These are phyloP conservation scores for Aspergillus sp. DNA, from an alignment of 2,329 filamentous ascomycete genomes.

Conservation along the genomic window DNA sequence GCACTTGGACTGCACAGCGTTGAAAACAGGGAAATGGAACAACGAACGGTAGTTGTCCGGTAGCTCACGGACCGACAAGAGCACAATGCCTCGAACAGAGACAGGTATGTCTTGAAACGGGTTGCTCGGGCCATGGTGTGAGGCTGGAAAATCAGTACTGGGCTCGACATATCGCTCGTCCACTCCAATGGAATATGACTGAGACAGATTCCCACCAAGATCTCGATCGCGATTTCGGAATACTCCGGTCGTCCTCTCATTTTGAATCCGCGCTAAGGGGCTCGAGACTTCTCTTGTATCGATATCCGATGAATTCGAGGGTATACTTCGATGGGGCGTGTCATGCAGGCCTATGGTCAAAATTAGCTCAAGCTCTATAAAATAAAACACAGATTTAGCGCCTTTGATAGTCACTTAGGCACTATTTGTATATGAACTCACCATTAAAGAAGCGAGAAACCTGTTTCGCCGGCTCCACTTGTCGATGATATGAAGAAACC, in stretches of 20 bases:
- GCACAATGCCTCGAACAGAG: constrained; percentile 58
- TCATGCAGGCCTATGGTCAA: constrained; percentile 15
- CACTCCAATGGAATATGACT: not conserved
- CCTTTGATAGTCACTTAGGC: too few relatives aligned
- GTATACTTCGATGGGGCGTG: constrained; percentile 23
- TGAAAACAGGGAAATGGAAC: constrained; percentile 75
- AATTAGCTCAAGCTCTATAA: not conserved
- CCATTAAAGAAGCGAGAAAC: constrained; percentile 32
- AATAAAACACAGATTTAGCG: not conserved
- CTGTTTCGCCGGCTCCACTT: constrained; percentile 10
- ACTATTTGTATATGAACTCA: constrained; percentile 17
- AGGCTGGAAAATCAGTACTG: not conserved
- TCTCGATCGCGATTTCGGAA: not conserved
- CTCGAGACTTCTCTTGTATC: constrained; percentile 28
- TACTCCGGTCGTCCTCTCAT: constrained; percentile 8
- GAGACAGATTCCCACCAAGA: not conserved
- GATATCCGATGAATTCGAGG: constrained; percentile 30
- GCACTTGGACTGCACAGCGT: constrained; percentile 79
- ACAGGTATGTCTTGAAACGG: constrained; percentile 29
- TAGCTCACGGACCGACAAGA: constrained; percentile 60
- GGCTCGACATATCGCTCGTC: not conserved
- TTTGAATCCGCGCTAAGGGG: constrained; percentile 29
- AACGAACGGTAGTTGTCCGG: constrained; percentile 69
- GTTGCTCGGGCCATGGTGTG: not conserved
- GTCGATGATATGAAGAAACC: not conserved